phyloP scores from a whole-genome alignment of 805 yeast genomes.

The Lachancea sp. region DNA sequence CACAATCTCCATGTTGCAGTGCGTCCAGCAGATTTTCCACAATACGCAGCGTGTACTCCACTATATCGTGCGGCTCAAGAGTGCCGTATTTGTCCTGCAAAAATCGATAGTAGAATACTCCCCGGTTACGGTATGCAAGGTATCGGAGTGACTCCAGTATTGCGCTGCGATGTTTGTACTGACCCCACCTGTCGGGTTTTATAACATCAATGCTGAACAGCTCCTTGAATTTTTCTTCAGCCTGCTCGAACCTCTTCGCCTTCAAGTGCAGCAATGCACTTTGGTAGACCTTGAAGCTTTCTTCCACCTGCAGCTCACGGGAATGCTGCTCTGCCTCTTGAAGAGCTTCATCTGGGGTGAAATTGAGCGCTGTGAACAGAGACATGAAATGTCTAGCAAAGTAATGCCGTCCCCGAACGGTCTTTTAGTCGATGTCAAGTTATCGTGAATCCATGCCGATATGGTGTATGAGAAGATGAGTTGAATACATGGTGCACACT shows the following conservation, averaged over 20 bases:
- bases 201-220: constrained; percentile 68
- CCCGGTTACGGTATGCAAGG: constrained; percentile 75
- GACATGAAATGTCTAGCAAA: constrained; percentile 35
- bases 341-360: constrained; percentile 60
- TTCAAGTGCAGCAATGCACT: constrained; percentile 61
- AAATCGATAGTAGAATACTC: constrained; percentile 52
- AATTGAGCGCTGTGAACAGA: constrained; percentile 72
- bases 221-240: constrained; percentile 51
- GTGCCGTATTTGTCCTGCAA: constrained; percentile 20
- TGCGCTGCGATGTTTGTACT: constrained; percentile 43
- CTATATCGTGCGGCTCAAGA: constrained; percentile 33
- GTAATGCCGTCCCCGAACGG: too few relatives aligned
- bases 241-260: constrained; percentile 38
- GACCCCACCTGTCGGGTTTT: constrained; percentile 37
- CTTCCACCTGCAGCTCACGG: constrained; percentile 82
- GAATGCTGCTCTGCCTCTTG: constrained; percentile 84
- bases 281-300: constrained; percentile 71
- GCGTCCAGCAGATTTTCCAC: constrained; percentile 63
- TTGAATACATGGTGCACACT: too few relatives aligned
- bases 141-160: constrained; percentile 69
- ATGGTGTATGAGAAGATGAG: too few relatives aligned
- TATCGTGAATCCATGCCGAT: too few relatives aligned
- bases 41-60: constrained; percentile 38
- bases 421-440: too few relatives aligned
- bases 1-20: constrained; percentile 62